Evolutionary conservation across 345 rosid species (phyloP).

Genomic region (Salix dunnii): DNA sequence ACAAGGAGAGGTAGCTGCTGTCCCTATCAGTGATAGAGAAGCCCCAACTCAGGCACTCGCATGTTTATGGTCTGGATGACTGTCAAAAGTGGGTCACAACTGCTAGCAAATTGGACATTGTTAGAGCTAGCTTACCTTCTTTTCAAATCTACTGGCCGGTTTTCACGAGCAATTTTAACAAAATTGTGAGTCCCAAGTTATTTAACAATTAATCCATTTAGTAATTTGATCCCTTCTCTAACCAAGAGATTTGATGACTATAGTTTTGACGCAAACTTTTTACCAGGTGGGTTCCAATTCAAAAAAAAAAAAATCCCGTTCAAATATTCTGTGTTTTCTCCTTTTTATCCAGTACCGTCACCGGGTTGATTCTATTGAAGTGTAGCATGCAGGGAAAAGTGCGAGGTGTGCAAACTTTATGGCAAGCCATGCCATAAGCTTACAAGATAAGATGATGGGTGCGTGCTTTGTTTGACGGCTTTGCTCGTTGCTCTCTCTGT

Average conservation of each 20-base stretch:
- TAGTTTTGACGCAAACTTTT: too few relatives aligned
- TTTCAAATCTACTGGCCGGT: too few relatives aligned
- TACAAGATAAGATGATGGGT: conserved; percentile 5
- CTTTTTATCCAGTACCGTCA: background rate
- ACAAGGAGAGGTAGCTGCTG: too few relatives aligned
- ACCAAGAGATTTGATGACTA: too few relatives aligned
- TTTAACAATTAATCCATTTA: too few relatives aligned
- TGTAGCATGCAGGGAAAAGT: background rate
- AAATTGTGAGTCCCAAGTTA: too few relatives aligned
- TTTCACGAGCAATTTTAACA: too few relatives aligned
- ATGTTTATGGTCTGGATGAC: background rate
- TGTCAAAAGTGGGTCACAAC: background rate
- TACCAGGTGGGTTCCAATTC: too few relatives aligned
- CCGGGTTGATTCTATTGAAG: background rate
- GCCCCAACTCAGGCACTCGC: background rate
- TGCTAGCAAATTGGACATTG: background rate
- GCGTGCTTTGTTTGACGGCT: background rate
- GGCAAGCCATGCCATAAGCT: conserved; percentile 4
- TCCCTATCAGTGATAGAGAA: background rate
- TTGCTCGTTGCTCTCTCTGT: background rate
- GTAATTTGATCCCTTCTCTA: too few relatives aligned
- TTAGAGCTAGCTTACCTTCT: too few relatives aligned
- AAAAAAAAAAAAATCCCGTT: too few relatives aligned
- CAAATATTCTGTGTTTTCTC: background rate
- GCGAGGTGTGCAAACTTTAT: background rate